Base-by-base conservation (phyloP, 768 basidiomycete genomes). In the Exsudoporus frostii region DNA sequence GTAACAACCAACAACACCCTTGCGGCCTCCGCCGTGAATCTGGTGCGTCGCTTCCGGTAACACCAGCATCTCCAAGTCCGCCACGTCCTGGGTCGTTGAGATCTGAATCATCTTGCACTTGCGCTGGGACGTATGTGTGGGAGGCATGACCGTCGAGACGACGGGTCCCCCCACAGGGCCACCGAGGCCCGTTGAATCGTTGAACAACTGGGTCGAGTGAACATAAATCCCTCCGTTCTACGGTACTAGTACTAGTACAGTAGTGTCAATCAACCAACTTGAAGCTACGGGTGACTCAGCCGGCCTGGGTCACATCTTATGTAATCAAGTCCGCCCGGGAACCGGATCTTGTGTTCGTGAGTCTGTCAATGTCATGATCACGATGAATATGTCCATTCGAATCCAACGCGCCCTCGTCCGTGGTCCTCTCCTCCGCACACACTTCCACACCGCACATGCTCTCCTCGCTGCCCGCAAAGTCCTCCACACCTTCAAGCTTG, bases 401-500 rank as follows among this genome's bases (percentile, higher is more conserved):
- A 34, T 66, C 40, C 64, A 62, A 24, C 62, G 55, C 40, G 34
- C 51, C 24, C 57, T 70, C 52, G 32, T 56, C 37, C 68, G 70
- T 39, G 56, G 61, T 1, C 67, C 70, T 8, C 45, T 61, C 55
- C 58, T 71, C 43, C 63, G 69, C 32, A 57, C 64, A 0, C 66
- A 60, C 45, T 77, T 79, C 50, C 78, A 79, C 57, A 61, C 66
- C 3, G 70, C 67, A 1, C 58, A 57, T 17, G 48, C 68, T 15
- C 63, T 61, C 40, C 70, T 64, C 49, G 67, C 70, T 2, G 63
- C 71, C 3, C 64, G 64, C 24, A 77, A 71, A 47, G 66, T 73
- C 13, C 51, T 77, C n/a, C 74, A 86, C 51, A 80, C 76, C 9
- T 90, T 90, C 75, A 89, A 83, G 52, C 80, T 91, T 36, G 88